Percentiles rank a stretch among this genome's conserved stretches.
Evolutionary conservation across 139 green algal species (phyloP).

Genomic region (Chlorella sp.): DNA sequence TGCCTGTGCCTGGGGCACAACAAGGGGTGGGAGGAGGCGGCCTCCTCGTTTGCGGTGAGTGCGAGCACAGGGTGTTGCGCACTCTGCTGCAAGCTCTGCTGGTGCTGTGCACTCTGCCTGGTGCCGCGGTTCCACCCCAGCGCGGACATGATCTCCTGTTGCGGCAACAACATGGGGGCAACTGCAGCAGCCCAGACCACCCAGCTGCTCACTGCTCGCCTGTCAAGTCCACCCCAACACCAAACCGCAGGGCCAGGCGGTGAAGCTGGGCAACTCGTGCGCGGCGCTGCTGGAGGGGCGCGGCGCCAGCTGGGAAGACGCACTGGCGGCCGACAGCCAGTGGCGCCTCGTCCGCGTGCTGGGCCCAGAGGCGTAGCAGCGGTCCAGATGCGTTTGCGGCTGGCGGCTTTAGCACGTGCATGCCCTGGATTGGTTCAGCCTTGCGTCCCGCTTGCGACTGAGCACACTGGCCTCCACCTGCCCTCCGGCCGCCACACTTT

Average conservation of each 20-base stretch:
- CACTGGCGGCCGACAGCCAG: constrained; percentile 35
- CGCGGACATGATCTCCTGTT: no score
- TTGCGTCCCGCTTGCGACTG: no score
- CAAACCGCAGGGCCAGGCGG: constrained; percentile 30
- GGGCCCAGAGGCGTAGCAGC: constrained; percentile 25
- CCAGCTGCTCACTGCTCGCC: not conserved
- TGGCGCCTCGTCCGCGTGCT: constrained; percentile 70
- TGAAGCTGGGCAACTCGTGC: constrained; percentile 80
- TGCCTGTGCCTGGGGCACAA: constrained; percentile 89
- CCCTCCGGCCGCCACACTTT: no score
- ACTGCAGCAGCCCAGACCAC: not conserved
- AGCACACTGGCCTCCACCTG: no score
- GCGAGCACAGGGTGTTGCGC: not conserved
- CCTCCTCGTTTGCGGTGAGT: constrained; percentile 63
- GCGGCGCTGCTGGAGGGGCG: constrained; percentile 74
- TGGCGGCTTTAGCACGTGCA: no score
- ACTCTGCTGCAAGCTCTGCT: no score
- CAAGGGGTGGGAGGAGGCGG: constrained; percentile 85
- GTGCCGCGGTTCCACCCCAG: not conserved
- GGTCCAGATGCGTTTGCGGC: no score
- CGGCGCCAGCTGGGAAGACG: constrained; percentile 57
- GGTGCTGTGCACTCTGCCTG: not conserved
- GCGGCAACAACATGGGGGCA: no score
- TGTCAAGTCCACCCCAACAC: not conserved
- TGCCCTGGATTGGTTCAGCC: no score